Evolutionary conservation across 768 basidiomycete species (phyloP).

Genomic region (Auricularia cornea): DNA sequence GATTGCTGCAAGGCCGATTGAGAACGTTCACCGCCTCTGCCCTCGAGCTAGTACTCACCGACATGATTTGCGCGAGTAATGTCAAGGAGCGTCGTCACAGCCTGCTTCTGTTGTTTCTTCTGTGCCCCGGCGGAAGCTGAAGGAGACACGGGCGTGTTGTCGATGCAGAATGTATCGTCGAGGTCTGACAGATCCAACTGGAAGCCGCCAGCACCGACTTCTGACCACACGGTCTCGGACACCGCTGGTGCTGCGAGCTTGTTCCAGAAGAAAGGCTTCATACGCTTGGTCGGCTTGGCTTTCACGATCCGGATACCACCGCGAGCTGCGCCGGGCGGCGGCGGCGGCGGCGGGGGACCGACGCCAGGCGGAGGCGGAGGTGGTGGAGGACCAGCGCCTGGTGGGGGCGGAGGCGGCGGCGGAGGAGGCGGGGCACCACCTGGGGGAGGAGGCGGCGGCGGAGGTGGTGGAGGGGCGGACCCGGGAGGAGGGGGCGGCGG

Average conservation of each 20-base stretch:
- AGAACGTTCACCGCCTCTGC: too few species aligned
- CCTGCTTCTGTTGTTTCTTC: constrained; percentile 37
- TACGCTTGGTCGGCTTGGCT: constrained; percentile 41
- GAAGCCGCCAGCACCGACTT: constrained; percentile 30
- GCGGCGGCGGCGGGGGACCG: constrained; percentile 1
- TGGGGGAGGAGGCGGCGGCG: constrained; percentile 20
- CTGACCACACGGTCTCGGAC: constrained; percentile 61
- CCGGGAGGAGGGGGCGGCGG: constrained; percentile 10
- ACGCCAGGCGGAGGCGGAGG: constrained; percentile 31
- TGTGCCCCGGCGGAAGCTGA: constrained; percentile 31
- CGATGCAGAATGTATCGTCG: constrained; percentile 62
- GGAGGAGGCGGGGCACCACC: constrained; percentile 17
- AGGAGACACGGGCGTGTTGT: constrained; percentile 33
- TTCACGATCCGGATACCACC: constrained; percentile 21
- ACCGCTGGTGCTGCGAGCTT: constrained; percentile 47
- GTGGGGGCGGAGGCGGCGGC: constrained; percentile 26
- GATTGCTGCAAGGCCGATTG: too few species aligned
- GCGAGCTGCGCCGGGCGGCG: constrained; percentile 14
- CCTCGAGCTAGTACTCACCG: too few species aligned
- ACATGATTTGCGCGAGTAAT: constrained; percentile 80
- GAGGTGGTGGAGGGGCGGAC: constrained; percentile 12
- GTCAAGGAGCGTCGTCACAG: constrained; percentile 63
- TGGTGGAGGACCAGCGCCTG: constrained; percentile 22
- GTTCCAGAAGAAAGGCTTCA: constrained; percentile 90
- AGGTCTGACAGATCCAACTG: constrained; percentile 61